Conservation (phyloP, 352 stramenopile species). For the Phytophthora podocarpi region DNA sequence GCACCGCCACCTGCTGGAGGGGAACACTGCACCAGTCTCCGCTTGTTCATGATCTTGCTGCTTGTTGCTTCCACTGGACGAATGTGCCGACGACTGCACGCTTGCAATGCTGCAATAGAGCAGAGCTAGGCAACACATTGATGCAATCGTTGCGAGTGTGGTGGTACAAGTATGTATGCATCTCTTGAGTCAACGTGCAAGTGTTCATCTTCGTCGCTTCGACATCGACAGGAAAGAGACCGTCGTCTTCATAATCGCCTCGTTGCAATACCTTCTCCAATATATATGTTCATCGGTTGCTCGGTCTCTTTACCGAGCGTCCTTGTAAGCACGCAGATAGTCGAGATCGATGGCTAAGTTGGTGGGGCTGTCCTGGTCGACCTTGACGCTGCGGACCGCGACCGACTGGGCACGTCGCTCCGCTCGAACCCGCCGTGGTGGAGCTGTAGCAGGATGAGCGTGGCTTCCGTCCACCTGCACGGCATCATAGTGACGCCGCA, state of each 20-base stretch:
- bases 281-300: slow-evolving; percentile 3
- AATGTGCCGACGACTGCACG: background rate
- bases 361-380: background rate
- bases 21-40: too few species aligned
- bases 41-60: too few species aligned
- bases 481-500: slow-evolving; percentile 32
- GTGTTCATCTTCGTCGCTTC: slow-evolving; percentile 1
- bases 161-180: too few species aligned
- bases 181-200: slow-evolving; percentile 1
- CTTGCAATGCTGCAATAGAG: slow-evolving; percentile 5
- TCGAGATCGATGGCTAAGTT: slow-evolving; percentile 26
- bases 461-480: slow-evolving; percentile 30
- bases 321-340: slow-evolving; percentile 36
- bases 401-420: slow-evolving; percentile 27
- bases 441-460: slow-evolving; percentile 17
- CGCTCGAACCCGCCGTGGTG: slow-evolving; percentile 25
- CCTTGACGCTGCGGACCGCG: background rate
- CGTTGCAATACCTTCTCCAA: background rate
- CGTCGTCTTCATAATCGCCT: slow-evolving; percentile 6
- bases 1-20: background rate
- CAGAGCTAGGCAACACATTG: background rate
- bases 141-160: background rate
- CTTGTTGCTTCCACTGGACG: background rate
- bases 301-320: slow-evolving; percentile 19
- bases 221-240: background rate